These are phyloP conservation scores for Phytophthora europaea DNA, from an alignment of 352 stramenopile species.

Conservation along the genomic window DNA sequence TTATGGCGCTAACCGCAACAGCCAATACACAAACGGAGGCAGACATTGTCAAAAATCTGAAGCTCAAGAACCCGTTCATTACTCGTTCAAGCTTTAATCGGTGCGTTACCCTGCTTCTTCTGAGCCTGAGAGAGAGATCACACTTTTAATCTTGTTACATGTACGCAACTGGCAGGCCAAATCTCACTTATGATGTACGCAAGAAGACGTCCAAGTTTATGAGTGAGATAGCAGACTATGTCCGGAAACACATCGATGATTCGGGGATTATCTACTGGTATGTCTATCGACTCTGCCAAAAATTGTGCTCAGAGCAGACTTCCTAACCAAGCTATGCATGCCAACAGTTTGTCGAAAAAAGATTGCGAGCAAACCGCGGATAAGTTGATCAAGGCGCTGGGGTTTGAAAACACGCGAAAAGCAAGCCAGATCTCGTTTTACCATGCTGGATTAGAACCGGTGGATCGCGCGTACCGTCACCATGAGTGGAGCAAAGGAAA, in stretches of 20 bases:
- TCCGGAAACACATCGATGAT: constrained; percentile 85
- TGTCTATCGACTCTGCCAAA: not conserved
- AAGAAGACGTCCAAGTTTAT: constrained; percentile 87
- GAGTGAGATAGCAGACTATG: constrained; percentile 81
- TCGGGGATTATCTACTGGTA: constrained; percentile 93
- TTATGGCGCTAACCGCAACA: constrained; percentile 91
- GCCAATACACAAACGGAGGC: constrained; percentile 86
- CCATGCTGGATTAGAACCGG: constrained; percentile 79
- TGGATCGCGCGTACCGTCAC: constrained; percentile 81
- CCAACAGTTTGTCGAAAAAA: constrained; percentile 84
- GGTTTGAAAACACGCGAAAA: constrained; percentile 77
- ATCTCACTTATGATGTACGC: constrained; percentile 88
- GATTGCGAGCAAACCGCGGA: constrained; percentile 87
- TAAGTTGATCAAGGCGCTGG: constrained; percentile 83
- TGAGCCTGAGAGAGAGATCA: not conserved
- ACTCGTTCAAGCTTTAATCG: constrained; percentile 90
- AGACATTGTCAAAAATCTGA: constrained; percentile 86
- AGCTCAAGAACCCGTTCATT: constrained; percentile 78
- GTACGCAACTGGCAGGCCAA: constrained; percentile 53
- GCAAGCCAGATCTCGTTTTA: constrained; percentile 86
- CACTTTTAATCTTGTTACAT: constrained; percentile 11
- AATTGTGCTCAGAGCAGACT: not conserved
- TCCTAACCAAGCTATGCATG: not conserved
- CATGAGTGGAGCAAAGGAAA: constrained; percentile 92
- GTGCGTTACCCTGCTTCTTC: constrained; percentile 35